Percentiles rank a stretch among this genome's conserved stretches.
These are phyloP conservation scores for Saccharomycopsis hybrid DNA, from an alignment of 1,139 yeast genomes.

Conservation along the genomic window DNA sequence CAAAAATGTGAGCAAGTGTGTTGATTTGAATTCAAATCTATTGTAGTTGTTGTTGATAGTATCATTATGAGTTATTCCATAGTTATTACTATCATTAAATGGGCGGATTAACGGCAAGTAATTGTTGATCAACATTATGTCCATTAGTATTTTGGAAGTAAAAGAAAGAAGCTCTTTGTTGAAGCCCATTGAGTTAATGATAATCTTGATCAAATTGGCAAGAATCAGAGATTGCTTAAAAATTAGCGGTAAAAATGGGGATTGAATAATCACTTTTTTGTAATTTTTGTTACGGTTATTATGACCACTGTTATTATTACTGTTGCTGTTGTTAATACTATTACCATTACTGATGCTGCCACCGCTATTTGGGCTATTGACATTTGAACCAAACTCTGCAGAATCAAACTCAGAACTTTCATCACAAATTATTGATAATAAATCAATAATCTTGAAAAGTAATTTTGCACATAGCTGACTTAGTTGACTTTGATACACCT, in stretches of 20 bases:
- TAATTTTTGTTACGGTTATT: conserved; percentile 1
- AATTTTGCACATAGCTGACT: conserved; percentile 6
- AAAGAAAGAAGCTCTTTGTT: conserved; percentile 24
- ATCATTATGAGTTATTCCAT: conserved; percentile 19
- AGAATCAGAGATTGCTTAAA: conserved; percentile 26
- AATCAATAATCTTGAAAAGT: conserved; percentile 8
- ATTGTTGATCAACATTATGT: conserved; percentile 24
- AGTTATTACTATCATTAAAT: conserved; percentile 27
- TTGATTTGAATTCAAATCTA: conserved; percentile 23
- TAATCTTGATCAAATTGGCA: conserved; percentile 24
- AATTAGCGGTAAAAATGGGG: conserved; percentile 26
- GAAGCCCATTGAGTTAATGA: conserved; percentile 26
- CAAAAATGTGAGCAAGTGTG: conserved; percentile 20
- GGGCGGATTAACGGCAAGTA: conserved; percentile 26
- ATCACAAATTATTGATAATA: conserved; percentile 12
- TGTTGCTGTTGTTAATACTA: neutral
- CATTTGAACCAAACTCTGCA: no score
- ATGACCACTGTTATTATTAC: neutral
- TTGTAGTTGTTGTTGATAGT: conserved; percentile 15
- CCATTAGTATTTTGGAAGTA: conserved; percentile 25
- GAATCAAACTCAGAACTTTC: conserved; percentile 19
- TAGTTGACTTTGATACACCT: conserved; percentile 8
- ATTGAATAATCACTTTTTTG: conserved; percentile 18
- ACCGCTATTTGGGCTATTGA: no score
- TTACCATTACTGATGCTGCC: neutral